Conservation (phyloP, 2,329 filamentous ascomycete genomes). For the Stemphylium lycopersici region DNA sequence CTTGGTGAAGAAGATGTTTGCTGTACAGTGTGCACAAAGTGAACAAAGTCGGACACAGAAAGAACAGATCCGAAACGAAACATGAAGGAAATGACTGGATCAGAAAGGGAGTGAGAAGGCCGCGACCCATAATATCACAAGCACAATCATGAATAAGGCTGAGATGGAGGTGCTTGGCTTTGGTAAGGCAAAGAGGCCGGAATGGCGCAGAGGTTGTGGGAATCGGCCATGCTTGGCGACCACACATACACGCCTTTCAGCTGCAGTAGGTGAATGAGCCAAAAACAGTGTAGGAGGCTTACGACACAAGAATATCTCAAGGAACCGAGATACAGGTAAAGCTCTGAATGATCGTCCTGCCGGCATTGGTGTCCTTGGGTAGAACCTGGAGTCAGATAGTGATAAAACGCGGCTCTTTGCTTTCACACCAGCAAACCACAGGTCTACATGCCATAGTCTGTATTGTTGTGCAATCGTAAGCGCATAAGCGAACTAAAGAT, state of each 20-base stretch:
- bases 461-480: conserved; percentile 21
- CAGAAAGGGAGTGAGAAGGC: background rate
- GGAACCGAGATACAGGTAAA: conserved; percentile 28
- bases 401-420: conserved; percentile 5
- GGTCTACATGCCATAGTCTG: conserved; percentile 10
- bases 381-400: conserved; percentile 5
- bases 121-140: conserved; percentile 6
- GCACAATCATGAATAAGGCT: conserved; percentile 10
- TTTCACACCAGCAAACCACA: conserved; percentile 6
- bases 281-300: conserved; percentile 13
- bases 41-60: conserved; percentile 2
- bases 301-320: conserved; percentile 16
- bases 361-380: conserved; percentile 12
- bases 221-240: background rate
- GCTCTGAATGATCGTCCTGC: conserved; percentile 16
- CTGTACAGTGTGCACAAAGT: conserved; percentile 17
- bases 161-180: background rate
- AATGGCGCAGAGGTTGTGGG: conserved; percentile 4
- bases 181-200: background rate
- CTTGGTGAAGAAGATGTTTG: conserved; percentile 16
- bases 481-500: conserved; percentile 12
- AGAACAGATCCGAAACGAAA: conserved; percentile 17
- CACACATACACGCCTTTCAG: conserved; percentile 1
- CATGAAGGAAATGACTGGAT: conserved; percentile 16
- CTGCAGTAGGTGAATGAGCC: background rate